Conservation (phyloP, 2,329 filamentous ascomycete species). For the Botryotinia globosa region DNA sequence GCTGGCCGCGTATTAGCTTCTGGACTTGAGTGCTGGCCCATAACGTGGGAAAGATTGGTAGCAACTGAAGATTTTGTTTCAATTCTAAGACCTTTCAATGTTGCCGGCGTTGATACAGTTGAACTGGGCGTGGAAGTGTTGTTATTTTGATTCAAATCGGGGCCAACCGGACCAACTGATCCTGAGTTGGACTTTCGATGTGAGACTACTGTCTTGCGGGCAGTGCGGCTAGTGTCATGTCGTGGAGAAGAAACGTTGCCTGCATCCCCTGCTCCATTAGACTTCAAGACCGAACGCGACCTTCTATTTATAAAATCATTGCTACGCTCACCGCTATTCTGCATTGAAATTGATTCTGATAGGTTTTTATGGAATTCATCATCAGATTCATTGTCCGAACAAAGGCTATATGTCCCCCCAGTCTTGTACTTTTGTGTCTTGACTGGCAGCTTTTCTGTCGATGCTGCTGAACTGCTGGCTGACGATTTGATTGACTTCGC, state of each 20-base stretch:
- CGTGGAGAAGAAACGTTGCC: not conserved
- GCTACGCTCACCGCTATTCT: not conserved
- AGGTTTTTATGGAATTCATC: not conserved
- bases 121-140: not conserved
- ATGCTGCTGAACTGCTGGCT: not conserved
- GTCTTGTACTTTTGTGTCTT: not conserved
- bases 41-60: not conserved
- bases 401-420: slow-evolving; percentile 9
- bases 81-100: not conserved
- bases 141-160: not conserved
- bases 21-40: not conserved
- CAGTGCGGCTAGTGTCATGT: not conserved
- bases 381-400: not conserved
- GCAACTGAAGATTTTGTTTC: not conserved
- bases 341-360: not conserved
- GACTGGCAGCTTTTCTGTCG: not conserved
- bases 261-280: not conserved
- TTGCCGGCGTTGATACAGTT: not conserved
- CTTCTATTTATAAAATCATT: not conserved
- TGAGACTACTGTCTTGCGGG: slow-evolving; percentile 5
- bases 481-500: not conserved
- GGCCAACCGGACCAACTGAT: not conserved
- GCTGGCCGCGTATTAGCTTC: not conserved
- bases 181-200: not conserved
- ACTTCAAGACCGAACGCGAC: not conserved